Conservation (phyloP, 1,284 basidiomycete species). For the Cryptococcus sp. region DNA sequence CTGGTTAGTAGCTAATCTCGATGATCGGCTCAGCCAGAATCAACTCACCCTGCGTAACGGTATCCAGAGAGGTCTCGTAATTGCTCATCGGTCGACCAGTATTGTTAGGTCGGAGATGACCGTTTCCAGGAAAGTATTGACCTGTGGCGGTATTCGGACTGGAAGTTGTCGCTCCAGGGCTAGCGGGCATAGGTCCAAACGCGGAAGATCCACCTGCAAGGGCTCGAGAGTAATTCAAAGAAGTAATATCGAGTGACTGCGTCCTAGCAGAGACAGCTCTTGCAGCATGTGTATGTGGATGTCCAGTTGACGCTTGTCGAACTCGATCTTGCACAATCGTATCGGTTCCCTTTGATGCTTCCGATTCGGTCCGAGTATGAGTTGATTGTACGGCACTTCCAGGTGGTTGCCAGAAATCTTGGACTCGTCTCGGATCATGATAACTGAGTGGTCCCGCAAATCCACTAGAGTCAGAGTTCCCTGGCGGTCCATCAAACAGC, state of each 20-base stretch:
- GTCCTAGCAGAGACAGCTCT: slow-evolving; percentile 41
- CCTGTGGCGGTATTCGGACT: slow-evolving; percentile 33
- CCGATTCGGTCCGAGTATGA: slow-evolving; percentile 54
- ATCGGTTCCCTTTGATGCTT: slow-evolving; percentile 77
- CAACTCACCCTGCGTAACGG: slow-evolving; percentile 30
- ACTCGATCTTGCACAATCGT: slow-evolving; percentile 79
- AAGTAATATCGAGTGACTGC: slow-evolving; percentile 48
- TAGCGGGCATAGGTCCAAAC: slow-evolving; percentile 30
- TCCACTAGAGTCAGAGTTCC: slow-evolving; percentile 40
- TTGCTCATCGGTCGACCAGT: slow-evolving; percentile 2
- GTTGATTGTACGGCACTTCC: slow-evolving; percentile 54
- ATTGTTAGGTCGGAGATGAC: slow-evolving; percentile 11
- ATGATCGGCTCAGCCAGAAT: background rate
- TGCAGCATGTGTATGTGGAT: slow-evolving; percentile 26
- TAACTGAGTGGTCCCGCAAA: slow-evolving; percentile 29
- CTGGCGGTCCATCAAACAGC: slow-evolving; percentile 73
- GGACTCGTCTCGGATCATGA: slow-evolving; percentile 16
- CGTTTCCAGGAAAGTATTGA: slow-evolving; percentile 25
- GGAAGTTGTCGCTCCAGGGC: slow-evolving; percentile 18
- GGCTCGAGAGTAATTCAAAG: slow-evolving; percentile 39
- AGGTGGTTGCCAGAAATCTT: slow-evolving; percentile 26
- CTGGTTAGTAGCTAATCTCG: background rate
- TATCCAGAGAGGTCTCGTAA: slow-evolving; percentile 17
- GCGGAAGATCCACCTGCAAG: slow-evolving; percentile 10
- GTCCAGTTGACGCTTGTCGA: slow-evolving; percentile 53